Conservation (phyloP, 2,329 filamentous ascomycete genomes). For the Phialophora verrucosa region DNA sequence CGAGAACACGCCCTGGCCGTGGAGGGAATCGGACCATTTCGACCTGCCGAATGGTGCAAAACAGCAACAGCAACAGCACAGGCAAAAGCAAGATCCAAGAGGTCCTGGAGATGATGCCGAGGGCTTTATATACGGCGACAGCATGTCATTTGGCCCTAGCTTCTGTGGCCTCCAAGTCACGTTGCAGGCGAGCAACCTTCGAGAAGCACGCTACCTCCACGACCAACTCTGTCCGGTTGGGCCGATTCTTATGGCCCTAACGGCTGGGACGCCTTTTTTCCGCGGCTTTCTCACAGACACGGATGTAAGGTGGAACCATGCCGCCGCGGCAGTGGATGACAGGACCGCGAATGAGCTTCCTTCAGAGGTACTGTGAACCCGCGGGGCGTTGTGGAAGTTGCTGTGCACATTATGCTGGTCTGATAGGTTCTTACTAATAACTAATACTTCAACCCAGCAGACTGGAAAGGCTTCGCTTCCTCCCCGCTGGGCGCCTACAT, state of each 20-base stretch:
- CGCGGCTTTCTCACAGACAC: constrained; percentile 95
- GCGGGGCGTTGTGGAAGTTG: too few relatives aligned
- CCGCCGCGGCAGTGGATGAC: constrained; percentile 87
- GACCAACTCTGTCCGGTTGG: constrained; percentile 92
- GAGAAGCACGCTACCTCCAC: constrained; percentile 87
- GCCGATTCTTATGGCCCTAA: constrained; percentile 87
- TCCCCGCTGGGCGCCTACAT: constrained; percentile 79
- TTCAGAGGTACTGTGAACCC: neutral
- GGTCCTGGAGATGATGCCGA: constrained; percentile 87
- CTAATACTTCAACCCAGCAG: neutral
- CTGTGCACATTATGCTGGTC: too few relatives aligned
- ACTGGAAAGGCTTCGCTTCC: constrained; percentile 72
- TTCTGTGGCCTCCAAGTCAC: constrained; percentile 97
- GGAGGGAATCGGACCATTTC: constrained; percentile 71
- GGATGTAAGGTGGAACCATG: constrained; percentile 96
- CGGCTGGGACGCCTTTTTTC: constrained; percentile 92
- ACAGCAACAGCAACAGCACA: neutral
- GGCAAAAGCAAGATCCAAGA: neutral
- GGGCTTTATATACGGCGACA: constrained; percentile 96
- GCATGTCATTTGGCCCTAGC: constrained; percentile 99
- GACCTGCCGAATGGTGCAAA: neutral
- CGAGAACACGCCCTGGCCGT: constrained; percentile 80
- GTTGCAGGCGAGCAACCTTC: constrained; percentile 96
- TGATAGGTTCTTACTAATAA: neutral
- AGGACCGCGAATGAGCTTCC: constrained; percentile 81